Conservation (phyloP, 179 eudicot species). For the Pouteria campechiana region DNA sequence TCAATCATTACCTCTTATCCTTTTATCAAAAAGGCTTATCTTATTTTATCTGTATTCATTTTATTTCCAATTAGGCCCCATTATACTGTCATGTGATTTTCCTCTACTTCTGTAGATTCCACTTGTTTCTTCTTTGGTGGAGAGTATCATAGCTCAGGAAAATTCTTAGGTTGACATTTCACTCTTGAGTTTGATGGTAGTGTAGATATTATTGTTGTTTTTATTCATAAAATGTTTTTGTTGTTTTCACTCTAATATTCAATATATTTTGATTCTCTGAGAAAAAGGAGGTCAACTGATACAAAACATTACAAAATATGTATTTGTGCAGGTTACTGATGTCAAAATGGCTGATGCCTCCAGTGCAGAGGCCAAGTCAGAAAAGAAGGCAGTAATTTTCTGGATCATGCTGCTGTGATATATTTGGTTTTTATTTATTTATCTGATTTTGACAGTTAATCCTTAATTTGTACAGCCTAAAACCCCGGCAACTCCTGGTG, state of each 20-base stretch:
- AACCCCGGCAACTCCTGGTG: slow-evolving; percentile 49
- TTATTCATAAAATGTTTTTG: too few relatives aligned
- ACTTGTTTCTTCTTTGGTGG: background rate
- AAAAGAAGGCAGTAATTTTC: slow-evolving; percentile 23
- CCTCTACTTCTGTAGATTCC: background rate
- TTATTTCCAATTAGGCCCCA: background rate
- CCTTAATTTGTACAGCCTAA: slow-evolving; percentile 36
- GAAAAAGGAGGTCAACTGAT: too few relatives aligned
- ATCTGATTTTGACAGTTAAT: too few relatives aligned
- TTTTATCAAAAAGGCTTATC: too few relatives aligned
- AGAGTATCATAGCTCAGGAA: background rate
- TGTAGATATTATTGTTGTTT: too few relatives aligned
- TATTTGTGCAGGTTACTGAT: slow-evolving; percentile 61
- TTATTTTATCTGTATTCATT: too few relatives aligned
- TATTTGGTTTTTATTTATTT: background rate
- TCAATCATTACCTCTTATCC: too few relatives aligned
- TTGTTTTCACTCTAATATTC: too few relatives aligned
- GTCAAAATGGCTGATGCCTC: slow-evolving; percentile 75
- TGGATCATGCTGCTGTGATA: background rate
- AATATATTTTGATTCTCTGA: too few relatives aligned
- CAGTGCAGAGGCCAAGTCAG: slow-evolving; percentile 6
- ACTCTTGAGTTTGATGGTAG: too few relatives aligned
- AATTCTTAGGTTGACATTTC: background rate
- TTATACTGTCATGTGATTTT: background rate
- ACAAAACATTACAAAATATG: too few relatives aligned